These are phyloP conservation scores for Fusarium musae DNA, from an alignment of 2,329 filamentous ascomycete species.

Conservation along the genomic window DNA sequence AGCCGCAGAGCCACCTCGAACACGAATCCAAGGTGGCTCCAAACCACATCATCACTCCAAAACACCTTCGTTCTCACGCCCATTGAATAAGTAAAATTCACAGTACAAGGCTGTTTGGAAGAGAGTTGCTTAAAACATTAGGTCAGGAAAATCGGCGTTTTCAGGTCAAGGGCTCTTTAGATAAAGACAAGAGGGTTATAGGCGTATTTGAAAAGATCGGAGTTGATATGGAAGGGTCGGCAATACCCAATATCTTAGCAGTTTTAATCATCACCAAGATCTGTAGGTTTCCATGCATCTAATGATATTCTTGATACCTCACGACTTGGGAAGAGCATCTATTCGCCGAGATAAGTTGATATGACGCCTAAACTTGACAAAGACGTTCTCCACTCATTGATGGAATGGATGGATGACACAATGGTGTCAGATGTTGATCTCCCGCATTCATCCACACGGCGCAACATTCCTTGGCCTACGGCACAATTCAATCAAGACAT, in stretches of 20 bases:
- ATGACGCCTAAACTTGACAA: not conserved
- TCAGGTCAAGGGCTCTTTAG: not conserved
- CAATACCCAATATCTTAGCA: conserved; percentile 18
- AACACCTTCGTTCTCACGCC: conserved; percentile 15
- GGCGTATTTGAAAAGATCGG: not conserved
- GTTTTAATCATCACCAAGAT: not conserved
- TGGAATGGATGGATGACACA: not conserved
- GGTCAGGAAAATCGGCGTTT: not conserved
- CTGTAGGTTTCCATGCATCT: not conserved
- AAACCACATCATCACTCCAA: conserved; percentile 14
- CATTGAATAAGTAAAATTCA: not conserved
- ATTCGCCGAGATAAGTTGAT: not conserved
- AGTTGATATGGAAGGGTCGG: not conserved
- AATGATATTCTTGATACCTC: not conserved
- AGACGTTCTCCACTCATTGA: not conserved
- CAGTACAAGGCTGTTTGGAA: not conserved
- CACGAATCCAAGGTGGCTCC: conserved; percentile 41
- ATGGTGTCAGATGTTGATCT: not conserved
- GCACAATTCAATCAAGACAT: conserved; percentile 2
- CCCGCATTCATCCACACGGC: not conserved
- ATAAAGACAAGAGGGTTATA: not conserved
- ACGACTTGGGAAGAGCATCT: not conserved
- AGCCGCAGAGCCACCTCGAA: conserved; percentile 33
- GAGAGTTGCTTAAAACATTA: not conserved
- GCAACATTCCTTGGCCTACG: conserved; percentile 6